Evolutionary conservation across 495 filamentous ascomycete species (phyloP).

Genomic region (Tuber magnatum): DNA sequence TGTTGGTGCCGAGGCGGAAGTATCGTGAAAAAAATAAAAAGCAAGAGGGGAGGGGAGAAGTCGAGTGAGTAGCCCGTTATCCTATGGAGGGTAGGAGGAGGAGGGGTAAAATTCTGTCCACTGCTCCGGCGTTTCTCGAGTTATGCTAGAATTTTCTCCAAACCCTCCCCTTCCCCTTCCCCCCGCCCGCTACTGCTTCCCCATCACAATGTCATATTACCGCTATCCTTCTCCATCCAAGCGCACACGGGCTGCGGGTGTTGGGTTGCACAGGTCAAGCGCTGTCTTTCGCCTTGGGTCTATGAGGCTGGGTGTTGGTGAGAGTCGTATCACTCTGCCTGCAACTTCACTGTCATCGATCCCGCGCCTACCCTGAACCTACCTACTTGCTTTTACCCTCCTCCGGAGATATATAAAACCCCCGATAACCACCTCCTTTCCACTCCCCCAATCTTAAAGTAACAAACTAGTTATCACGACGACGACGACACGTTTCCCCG

Average conservation of each 20-base stretch:
- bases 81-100: background rate
- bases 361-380: background rate
- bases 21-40: background rate
- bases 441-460: background rate
- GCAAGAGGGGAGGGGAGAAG: conserved; percentile 1
- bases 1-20: conserved; percentile 8
- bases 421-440: background rate
- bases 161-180: too few species aligned
- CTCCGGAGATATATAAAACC: background rate
- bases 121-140: too few species aligned
- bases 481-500: background rate
- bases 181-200: too few species aligned
- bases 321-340: background rate
- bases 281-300: background rate
- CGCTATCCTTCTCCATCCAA: background rate
- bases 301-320: background rate
- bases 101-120: too few species aligned
- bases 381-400: background rate
- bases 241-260: background rate
- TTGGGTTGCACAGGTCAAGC: background rate
- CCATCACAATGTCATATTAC: too few species aligned
- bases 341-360: background rate
- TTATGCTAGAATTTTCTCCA: too few species aligned
- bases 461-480: background rate
- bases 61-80: background rate